Evolutionary conservation across 2,329 filamentous ascomycete genomes (phyloP).

Genomic region (Stagonosporopsis rhizophila): DNA sequence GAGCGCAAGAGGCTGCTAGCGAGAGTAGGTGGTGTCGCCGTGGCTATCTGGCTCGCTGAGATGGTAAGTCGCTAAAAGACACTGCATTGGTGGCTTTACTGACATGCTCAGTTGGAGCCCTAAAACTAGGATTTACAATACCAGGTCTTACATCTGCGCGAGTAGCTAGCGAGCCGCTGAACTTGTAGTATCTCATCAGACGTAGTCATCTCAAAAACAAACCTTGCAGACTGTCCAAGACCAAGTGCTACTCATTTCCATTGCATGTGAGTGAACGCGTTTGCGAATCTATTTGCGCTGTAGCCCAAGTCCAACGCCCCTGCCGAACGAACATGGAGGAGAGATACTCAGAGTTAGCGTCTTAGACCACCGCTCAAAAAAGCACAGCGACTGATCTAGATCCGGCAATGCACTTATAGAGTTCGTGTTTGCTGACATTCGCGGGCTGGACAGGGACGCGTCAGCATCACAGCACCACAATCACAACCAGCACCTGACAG

Average conservation of each 20-base stretch:
- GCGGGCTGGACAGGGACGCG: slow-evolving; percentile 2
- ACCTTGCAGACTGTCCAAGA: background rate
- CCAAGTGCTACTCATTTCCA: background rate
- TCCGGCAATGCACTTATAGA: background rate
- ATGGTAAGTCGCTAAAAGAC: background rate
- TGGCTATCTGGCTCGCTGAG: slow-evolving; percentile 6
- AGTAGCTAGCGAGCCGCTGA: background rate
- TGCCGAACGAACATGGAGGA: background rate
- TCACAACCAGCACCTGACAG: background rate
- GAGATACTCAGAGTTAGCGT: background rate
- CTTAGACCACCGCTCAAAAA: background rate
- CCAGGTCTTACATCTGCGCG: background rate
- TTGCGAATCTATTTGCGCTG: slow-evolving; percentile 5
- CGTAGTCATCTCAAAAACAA: background rate
- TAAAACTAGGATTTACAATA: background rate
- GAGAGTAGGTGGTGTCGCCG: slow-evolving; percentile 1
- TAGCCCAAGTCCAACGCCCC: background rate
- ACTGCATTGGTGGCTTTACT: background rate
- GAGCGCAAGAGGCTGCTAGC: background rate
- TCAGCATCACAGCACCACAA: background rate
- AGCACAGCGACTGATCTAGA: background rate
- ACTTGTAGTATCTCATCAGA: background rate
- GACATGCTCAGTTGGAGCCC: background rate
- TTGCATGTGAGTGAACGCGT: background rate
- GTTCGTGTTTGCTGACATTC: slow-evolving; percentile 1